phyloP scores from a whole-genome alignment of 257 asterid species.

The Parsonsia alboflavescens region DNA sequence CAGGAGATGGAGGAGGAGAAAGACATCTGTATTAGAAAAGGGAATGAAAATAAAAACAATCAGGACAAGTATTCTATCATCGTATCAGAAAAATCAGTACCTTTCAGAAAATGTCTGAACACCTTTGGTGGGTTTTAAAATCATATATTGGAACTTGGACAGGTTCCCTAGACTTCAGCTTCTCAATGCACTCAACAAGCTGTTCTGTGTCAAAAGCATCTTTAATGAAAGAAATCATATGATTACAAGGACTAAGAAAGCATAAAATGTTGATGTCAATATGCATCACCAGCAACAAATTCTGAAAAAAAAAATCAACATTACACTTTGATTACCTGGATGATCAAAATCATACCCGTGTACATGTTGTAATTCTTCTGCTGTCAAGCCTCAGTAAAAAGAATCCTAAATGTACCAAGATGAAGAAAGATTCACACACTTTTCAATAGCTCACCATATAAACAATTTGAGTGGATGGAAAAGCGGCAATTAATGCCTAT shows the following conservation, averaged over 20 bases:
- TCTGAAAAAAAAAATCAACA: constrained; percentile 7
- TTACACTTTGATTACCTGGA: constrained; percentile 53
- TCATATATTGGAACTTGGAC: constrained; percentile 94
- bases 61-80: background rate
- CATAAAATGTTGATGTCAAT: background rate
- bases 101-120: constrained; percentile 85
- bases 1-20: background rate
- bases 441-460: too few relatives aligned
- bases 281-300: background rate
- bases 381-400: constrained; percentile 87
- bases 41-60: background rate
- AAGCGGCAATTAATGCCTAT: background rate
- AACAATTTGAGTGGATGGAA: background rate
- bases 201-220: constrained; percentile 99
- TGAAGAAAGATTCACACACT: background rate
- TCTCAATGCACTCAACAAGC: constrained; percentile 79
- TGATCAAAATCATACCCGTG: constrained; percentile 96
- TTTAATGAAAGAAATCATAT: constrained; percentile 28
- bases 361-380: constrained; percentile 67
- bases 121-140: constrained; percentile 89
- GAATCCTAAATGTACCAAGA: constrained; percentile 63
- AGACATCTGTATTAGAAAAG: background rate
- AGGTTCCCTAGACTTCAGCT: constrained; percentile 60
- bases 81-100: constrained; percentile 28
- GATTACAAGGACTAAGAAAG: constrained; percentile 4